Conservation (phyloP, 208 protist species). For the Sergeia podlipaevii region DNA sequence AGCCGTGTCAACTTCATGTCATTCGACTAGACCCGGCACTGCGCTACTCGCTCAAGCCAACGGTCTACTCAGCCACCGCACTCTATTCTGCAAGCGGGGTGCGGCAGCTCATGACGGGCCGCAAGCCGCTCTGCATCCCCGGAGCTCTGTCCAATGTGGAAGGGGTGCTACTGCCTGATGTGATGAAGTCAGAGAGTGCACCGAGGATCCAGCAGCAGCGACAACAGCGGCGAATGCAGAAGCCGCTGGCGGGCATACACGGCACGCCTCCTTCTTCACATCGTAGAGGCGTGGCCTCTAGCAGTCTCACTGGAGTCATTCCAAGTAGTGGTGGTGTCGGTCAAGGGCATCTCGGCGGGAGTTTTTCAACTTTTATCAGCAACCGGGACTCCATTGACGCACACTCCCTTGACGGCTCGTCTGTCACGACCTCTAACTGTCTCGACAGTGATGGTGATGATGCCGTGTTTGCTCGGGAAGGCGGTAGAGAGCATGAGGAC, state of each 20-base stretch:
- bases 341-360: no score
- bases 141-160: slow-evolving; percentile 56
- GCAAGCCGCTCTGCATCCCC: slow-evolving; percentile 36
- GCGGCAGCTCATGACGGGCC: slow-evolving; percentile 37
- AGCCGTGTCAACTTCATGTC: slow-evolving; percentile 79
- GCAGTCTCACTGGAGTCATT: no score
- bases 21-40: slow-evolving; percentile 54
- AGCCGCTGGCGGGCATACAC: background rate
- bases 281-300: no score
- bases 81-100: slow-evolving; percentile 57
- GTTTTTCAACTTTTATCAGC: no score
- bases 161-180: slow-evolving; percentile 60
- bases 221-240: no score
- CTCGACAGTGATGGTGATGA: background rate
- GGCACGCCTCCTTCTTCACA: background rate
- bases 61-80: slow-evolving; percentile 58
- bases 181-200: slow-evolving; percentile 52
- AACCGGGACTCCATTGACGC: no score
- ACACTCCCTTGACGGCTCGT: no score
- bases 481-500: background rate
- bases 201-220: slow-evolving; percentile 22
- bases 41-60: slow-evolving; percentile 30
- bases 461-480: background rate
- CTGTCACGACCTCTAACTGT: background rate
- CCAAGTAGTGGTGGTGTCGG: no score